Conservation (phyloP, 2,329 filamentous ascomycete species). For the Calonectria ilicicola region DNA sequence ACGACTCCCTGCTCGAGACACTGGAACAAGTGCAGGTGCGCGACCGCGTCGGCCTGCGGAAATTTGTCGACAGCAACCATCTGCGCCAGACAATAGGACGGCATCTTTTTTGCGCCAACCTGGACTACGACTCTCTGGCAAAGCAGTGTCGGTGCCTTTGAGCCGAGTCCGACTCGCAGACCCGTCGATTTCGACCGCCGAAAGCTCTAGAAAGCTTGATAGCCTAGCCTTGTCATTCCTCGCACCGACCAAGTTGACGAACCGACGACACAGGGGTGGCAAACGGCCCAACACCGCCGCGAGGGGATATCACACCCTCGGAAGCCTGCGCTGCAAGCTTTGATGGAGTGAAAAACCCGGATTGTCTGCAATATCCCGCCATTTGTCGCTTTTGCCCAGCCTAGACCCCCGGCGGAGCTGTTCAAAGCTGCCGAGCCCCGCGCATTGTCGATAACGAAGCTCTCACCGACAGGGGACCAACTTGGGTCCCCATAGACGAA, state of each 20-base stretch:
- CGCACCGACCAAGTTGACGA: constrained; percentile 26
- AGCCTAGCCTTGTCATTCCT: constrained; percentile 43
- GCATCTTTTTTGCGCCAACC: constrained; percentile 23
- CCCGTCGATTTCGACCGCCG: constrained; percentile 13
- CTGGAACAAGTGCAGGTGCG: constrained; percentile 36
- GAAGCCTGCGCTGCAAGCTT: constrained; percentile 40
- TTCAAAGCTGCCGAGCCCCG: constrained; percentile 34
- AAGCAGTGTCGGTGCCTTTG: constrained; percentile 10
- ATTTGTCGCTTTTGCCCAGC: constrained; percentile 14
- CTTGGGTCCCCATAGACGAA: constrained; percentile 49
- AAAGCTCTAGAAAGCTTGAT: constrained; percentile 19
- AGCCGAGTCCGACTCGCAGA: constrained; percentile 13
- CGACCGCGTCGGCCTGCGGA: constrained; percentile 38
- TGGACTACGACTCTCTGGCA: constrained; percentile 24
- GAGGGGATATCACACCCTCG: constrained; percentile 25
- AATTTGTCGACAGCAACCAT: constrained; percentile 47
- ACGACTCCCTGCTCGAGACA: constrained; percentile 34
- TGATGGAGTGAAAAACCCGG: constrained; percentile 34
- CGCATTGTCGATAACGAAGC: constrained; percentile 43
- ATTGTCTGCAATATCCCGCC: constrained; percentile 27
- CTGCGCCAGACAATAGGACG: constrained; percentile 33
- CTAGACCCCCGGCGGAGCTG: constrained; percentile 18
- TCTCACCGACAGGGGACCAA: constrained; percentile 47
- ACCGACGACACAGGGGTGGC: constrained; percentile 32
- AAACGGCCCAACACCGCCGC: constrained; percentile 26